Evolutionary conservation across 2,329 filamentous ascomycete genomes (phyloP).

Genomic region (Gyromitra esculenta): DNA sequence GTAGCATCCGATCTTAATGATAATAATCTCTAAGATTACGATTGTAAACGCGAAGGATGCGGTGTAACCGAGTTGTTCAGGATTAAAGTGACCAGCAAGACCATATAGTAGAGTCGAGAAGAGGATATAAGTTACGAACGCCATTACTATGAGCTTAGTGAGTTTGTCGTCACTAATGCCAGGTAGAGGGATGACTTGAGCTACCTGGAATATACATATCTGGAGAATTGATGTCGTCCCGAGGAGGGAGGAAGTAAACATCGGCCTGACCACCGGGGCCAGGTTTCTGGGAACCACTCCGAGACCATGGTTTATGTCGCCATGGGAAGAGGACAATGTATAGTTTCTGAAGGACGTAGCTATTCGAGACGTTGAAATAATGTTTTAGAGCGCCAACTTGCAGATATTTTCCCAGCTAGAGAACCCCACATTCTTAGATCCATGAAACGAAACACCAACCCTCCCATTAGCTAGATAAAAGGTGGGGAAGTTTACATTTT

Average conservation of each 20-base stretch:
- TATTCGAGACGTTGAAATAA: conserved; percentile 99
- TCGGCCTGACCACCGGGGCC: conserved; percentile 67
- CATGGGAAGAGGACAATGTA: conserved; percentile 95
- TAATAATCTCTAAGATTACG: conserved; percentile 86
- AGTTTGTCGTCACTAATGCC: not conserved
- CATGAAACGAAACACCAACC: not conserved
- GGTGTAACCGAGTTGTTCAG: conserved; percentile 89
- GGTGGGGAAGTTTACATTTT: conserved; percentile 72
- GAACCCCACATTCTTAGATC: conserved; percentile 27
- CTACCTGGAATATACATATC: conserved; percentile 93
- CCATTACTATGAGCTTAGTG: conserved; percentile 74
- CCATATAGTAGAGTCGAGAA: conserved; percentile 91
- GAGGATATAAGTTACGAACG: conserved; percentile 95
- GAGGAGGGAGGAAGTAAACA: conserved; percentile 84
- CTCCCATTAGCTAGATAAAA: conserved; percentile 22
- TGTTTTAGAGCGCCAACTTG: conserved; percentile 77
- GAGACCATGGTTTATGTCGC: conserved; percentile 95
- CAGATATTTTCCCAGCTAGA: conserved; percentile 49
- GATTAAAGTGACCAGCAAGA: conserved; percentile 88
- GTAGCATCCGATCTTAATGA: conserved; percentile 91
- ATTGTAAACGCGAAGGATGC: conserved; percentile 85
- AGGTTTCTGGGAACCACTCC: conserved; percentile 61
- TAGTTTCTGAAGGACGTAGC: conserved; percentile 92
- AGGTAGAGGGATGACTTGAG: not conserved
- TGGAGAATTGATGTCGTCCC: conserved; percentile 95